Conservation (phyloP, 2,329 filamentous ascomycete genomes). For the Colletotrichum aenigma region DNA sequence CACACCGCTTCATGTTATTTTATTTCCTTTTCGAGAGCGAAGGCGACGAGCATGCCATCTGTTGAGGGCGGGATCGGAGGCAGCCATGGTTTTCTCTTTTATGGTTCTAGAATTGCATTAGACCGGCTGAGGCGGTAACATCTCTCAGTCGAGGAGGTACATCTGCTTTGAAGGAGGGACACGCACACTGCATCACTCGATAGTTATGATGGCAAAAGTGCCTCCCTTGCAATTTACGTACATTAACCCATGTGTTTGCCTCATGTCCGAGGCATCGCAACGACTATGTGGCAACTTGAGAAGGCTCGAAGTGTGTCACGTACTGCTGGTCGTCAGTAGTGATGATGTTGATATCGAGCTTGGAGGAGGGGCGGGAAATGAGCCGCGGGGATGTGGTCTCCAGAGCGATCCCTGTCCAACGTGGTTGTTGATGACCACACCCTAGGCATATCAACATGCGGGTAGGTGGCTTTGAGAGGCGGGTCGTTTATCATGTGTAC, state of each 20-base stretch:
- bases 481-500: neutral
- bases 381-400: neutral
- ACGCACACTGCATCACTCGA: neutral
- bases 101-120: constrained; percentile 15
- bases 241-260: neutral
- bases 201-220: neutral
- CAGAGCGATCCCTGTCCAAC: neutral
- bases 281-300: neutral
- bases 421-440: neutral
- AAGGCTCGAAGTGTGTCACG: neutral
- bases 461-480: neutral
- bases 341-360: neutral
- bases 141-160: neutral
- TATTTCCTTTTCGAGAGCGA: neutral
- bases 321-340: neutral
- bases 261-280: neutral
- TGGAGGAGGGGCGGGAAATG: neutral
- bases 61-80: neutral
- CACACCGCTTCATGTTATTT: neutral
- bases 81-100: neutral
- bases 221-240: neutral
- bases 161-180: neutral
- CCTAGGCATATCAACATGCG: neutral
- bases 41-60: constrained; percentile 15
- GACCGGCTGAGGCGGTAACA: neutral